Evolutionary conservation across 31 red algal species (phyloP), one percentile per base, ranked within the genome.

Genomic region (Endocladia muricata): DNA sequence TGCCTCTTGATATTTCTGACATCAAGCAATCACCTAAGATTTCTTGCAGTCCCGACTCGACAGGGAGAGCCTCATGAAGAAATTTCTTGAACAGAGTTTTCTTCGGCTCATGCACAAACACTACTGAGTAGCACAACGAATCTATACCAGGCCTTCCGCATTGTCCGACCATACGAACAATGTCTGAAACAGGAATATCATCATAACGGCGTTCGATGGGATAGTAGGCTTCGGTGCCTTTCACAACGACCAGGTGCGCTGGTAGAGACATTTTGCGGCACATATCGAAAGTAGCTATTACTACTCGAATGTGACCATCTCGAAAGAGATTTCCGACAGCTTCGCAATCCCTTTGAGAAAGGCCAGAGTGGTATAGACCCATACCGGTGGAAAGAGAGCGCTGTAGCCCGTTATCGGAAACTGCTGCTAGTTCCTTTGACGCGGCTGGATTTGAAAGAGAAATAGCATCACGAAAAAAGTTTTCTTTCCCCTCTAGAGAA

Each of bases 61-160:
- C 70, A 7, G 91, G 91, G 7, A 94, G 60, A 23, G 80, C 29
- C 37, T 89, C 91, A 52, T 90, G 71, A 7, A 94, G 22, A 59
- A 90, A 67, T 61, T 84, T 94, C 23, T 90, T 79, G 47, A 78
- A 90, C 66, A 94, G 78, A 25, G 81, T 72, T 58, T 90, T 80
- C 37, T 78, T 74, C 47, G 91, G 65, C 61, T 89, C 91, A 19
- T 79, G 62, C 37, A 83, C 85, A 58, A 90, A 81, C 33, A 94
- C 47, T 2, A 90, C 59, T 22, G 79, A 79, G 54, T 61, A 72
- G 49, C 64, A 79, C 1, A 61, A 33, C 2, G 69, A 41, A 67
- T 94, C 91, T 5, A 48, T 38, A 38, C 35, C 54, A 1, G 87
- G 57, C 30, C 79, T 30, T 1, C 90, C 89, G n/a, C 57, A 44